Evolutionary conservation across 2,329 filamentous ascomycete genomes (phyloP).

Genomic region (Thermothelomyces thermophilus): DNA sequence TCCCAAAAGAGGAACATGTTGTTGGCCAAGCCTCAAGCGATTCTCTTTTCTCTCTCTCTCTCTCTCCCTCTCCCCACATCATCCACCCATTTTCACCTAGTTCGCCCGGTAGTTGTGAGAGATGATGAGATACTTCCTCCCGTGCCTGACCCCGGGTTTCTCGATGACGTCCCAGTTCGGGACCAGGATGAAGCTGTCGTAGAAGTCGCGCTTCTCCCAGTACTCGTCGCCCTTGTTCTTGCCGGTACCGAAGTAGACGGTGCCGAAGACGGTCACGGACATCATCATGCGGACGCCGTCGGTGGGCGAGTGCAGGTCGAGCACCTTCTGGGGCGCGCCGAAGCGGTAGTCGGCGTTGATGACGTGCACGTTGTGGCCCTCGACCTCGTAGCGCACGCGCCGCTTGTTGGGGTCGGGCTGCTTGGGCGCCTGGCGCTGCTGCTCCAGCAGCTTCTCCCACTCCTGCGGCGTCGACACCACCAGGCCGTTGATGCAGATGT

Average conservation of each 20-base stretch:
- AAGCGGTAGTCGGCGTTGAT: slow-evolving; percentile 61
- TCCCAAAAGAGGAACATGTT: no score
- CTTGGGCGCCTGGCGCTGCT: slow-evolving; percentile 43
- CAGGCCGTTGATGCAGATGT: slow-evolving; percentile 76
- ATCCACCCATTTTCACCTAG: slow-evolving; percentile 24
- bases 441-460: slow-evolving; percentile 62
- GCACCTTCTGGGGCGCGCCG: slow-evolving; percentile 42
- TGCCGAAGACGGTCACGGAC: slow-evolving; percentile 57
- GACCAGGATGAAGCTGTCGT: slow-evolving; percentile 73
- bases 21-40: no score
- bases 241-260: slow-evolving; percentile 60
- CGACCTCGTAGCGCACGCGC: slow-evolving; percentile 60
- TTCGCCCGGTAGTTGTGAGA: slow-evolving; percentile 64
- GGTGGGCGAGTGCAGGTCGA: slow-evolving; percentile 40
- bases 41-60: not conserved
- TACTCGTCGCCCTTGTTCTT: slow-evolving; percentile 40
- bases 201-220: slow-evolving; percentile 59
- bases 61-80: not conserved
- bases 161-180: slow-evolving; percentile 61
- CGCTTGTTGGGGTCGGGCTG: slow-evolving; percentile 36
- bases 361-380: slow-evolving; percentile 70
- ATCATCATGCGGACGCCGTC: slow-evolving; percentile 65
- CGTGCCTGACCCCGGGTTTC: slow-evolving; percentile 45
- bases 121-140: slow-evolving; percentile 58
- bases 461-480: slow-evolving; percentile 54